Conservation (phyloP, 164 flowering plant genomes). For the Liriodendron chinense region DNA sequence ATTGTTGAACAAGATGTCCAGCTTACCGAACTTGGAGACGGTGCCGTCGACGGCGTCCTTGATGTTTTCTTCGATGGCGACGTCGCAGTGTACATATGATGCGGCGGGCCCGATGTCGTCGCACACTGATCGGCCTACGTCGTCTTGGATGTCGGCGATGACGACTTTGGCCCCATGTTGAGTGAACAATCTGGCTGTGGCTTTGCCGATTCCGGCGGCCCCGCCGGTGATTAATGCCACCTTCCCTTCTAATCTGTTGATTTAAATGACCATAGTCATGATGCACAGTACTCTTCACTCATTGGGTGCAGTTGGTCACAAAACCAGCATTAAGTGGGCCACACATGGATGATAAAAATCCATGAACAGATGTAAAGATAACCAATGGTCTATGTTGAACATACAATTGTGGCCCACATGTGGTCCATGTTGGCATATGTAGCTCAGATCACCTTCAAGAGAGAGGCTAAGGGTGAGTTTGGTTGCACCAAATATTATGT, state of each 20-base stretch:
- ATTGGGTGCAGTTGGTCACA: too few relatives aligned
- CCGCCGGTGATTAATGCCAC: conserved; percentile 77
- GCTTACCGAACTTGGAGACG: conserved; percentile 55
- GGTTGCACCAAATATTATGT: too few relatives aligned
- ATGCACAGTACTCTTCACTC: too few relatives aligned
- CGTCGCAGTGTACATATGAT: conserved; percentile 58
- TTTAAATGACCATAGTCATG: too few relatives aligned
- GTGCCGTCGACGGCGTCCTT: conserved; percentile 59
- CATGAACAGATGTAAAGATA: too few relatives aligned
- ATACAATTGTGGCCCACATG: too few relatives aligned
- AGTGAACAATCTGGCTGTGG: conserved; percentile 54
- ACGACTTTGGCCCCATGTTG: conserved; percentile 67
- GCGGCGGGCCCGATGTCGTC: background rate
- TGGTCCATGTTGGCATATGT: too few relatives aligned
- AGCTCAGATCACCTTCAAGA: too few relatives aligned
- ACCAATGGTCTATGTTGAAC: too few relatives aligned
- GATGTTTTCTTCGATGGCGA: conserved; percentile 56
- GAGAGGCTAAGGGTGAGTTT: too few relatives aligned
- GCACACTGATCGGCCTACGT: conserved; percentile 10
- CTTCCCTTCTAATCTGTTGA: conserved; percentile 64
- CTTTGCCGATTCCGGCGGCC: conserved; percentile 74
- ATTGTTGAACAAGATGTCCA: conserved; percentile 80
- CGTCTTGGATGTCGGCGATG: conserved; percentile 61
- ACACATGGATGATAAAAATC: too few relatives aligned
- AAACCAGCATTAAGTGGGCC: too few relatives aligned